phyloP scores from a whole-genome alignment of 83 land plant species.

The Diphasiastrum complanatum region DNA sequence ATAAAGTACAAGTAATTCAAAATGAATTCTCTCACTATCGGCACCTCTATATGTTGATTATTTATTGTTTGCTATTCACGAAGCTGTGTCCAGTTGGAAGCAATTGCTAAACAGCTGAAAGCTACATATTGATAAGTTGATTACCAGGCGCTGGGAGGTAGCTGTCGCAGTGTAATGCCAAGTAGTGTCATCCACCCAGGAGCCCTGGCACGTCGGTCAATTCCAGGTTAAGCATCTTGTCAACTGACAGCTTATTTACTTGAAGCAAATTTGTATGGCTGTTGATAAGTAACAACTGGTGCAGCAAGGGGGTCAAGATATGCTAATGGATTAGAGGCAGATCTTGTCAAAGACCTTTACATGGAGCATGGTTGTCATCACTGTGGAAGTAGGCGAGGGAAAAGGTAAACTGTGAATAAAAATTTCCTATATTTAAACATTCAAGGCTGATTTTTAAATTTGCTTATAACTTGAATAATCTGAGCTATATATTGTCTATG shows the following conservation, averaged over 20 bases:
- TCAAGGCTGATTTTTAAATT: background rate
- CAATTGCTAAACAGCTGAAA: too few relatives aligned
- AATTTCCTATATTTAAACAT: background rate
- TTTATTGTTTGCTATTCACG: too few relatives aligned
- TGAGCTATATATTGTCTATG: background rate
- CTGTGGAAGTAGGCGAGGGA: conserved; percentile 16
- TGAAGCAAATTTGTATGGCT: background rate
- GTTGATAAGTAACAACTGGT: background rate
- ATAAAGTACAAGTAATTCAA: too few relatives aligned
- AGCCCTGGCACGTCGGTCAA: conserved; percentile 13
- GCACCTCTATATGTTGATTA: too few relatives aligned
- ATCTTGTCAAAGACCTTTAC: conserved; percentile 19
- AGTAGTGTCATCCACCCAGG: conserved; percentile 26
- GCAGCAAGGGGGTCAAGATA: conserved; percentile 19
- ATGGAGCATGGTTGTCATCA: conserved; percentile 27
- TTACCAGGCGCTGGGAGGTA: conserved; percentile 19
- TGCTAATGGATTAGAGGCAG: conserved; percentile 19
- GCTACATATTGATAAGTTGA: too few relatives aligned
- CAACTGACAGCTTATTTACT: background rate
- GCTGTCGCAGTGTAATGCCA: conserved; percentile 21
- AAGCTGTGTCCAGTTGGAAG: too few relatives aligned
- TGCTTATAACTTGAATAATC: background rate
- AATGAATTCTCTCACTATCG: too few relatives aligned
- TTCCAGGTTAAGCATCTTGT: conserved; percentile 9
- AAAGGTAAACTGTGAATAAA: background rate